A percentile compares a stretch with the other conserved stretches of the same genome.
phyloP scores from a whole-genome alignment of 495 filamentous ascomycete genomes.

The Penicillium argentinense region DNA sequence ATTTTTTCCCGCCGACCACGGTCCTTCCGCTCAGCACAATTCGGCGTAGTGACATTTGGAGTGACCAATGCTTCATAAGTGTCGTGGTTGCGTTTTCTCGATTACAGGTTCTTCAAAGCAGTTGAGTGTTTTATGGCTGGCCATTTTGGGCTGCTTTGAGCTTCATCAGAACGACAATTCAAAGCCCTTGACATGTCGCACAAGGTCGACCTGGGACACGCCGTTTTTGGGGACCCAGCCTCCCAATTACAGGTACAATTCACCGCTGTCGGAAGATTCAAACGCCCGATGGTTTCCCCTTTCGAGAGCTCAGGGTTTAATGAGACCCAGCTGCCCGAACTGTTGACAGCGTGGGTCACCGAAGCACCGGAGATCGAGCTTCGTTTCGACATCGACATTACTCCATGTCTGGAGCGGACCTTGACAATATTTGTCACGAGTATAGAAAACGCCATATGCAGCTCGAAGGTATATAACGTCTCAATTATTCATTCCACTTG shows the following conservation, averaged over 20 bases:
- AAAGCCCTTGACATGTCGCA: slow-evolving; percentile 11
- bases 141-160: not conserved
- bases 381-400: slow-evolving; percentile 16
- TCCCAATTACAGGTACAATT: slow-evolving; percentile 19
- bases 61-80: too few species aligned
- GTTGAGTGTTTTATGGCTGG: too few species aligned
- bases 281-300: not conserved
- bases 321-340: slow-evolving; percentile 7
- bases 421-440: slow-evolving; percentile 15
- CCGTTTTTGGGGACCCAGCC: slow-evolving; percentile 3
- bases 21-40: too few species aligned
- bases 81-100: too few species aligned
- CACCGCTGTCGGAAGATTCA: slow-evolving; percentile 9
- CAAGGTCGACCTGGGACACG: slow-evolving; percentile 18
- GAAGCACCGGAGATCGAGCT: slow-evolving; percentile 32
- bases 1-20: too few species aligned
- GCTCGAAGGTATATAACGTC: slow-evolving; percentile 27
- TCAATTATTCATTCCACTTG: too few species aligned
- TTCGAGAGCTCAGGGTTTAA: not conserved
- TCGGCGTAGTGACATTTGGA: too few species aligned
- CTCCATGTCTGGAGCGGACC: not conserved
- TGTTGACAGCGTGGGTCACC: slow-evolving; percentile 26
- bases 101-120: too few species aligned
- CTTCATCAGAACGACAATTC: not conserved
- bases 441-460: slow-evolving; percentile 24